Conservation (phyloP, 768 basidiomycete species). For the Macrolepiota dolichaula region DNA sequence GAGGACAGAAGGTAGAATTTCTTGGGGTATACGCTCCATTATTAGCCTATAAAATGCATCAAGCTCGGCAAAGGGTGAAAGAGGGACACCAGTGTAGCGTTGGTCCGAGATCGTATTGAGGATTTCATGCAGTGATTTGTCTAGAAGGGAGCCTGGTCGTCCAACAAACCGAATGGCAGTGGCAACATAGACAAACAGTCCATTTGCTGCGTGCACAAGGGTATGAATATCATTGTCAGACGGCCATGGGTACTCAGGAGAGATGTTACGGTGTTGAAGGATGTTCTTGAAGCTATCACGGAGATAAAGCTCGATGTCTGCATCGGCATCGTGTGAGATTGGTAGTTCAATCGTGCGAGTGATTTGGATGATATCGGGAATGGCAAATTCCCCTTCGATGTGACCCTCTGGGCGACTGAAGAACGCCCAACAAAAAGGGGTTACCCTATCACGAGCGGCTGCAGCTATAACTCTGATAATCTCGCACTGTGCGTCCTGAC, state of each 20-base stretch:
- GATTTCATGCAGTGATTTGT: neutral
- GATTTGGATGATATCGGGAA: neutral
- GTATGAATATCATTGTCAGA: constrained; percentile 1
- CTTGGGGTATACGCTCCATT: constrained; percentile 10
- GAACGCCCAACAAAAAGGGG: constrained; percentile 2
- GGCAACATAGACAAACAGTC: constrained; percentile 24
- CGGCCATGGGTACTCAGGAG: constrained; percentile 8
- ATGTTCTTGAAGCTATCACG: neutral
- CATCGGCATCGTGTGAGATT: neutral
- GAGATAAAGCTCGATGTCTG: constrained; percentile 2
- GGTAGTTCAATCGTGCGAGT: neutral
- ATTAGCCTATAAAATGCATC: constrained; percentile 15
- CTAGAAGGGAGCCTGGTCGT: constrained; percentile 11
- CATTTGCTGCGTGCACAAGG: constrained; percentile 17
- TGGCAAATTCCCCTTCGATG: neutral
- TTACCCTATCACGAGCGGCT: neutral
- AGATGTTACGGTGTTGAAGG: neutral
- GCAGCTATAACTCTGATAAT: neutral
- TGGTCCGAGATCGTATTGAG: neutral
- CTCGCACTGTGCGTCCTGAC: neutral
- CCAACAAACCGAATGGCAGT: constrained; percentile 23
- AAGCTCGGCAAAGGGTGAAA: constrained; percentile 6
- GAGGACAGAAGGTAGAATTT: constrained; percentile 31
- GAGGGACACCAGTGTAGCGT: neutral
- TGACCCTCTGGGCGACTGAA: constrained; percentile 3